Conservation (phyloP, 306 rosid species). For the Vigna unguiculata region DNA sequence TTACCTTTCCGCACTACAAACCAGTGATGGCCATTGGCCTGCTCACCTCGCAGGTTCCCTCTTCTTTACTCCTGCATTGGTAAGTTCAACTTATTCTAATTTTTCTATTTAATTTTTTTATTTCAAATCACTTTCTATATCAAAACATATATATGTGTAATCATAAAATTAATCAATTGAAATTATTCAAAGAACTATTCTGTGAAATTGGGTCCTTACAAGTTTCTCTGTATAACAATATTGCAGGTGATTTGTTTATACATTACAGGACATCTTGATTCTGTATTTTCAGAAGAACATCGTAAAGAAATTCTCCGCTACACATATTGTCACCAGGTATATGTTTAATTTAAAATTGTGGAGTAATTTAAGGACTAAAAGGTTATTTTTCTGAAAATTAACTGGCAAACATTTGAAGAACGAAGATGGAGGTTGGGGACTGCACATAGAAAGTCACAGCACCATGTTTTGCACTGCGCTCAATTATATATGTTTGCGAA, state of each 20-base stretch:
- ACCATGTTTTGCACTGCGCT: background rate
- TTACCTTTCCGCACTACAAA: background rate
- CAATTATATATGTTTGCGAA: background rate
- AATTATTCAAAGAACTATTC: no score
- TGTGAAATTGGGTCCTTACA: no score
- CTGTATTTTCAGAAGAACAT: background rate
- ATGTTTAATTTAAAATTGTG: no score
- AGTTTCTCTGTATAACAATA: no score
- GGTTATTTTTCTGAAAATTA: background rate
- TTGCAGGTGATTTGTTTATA: background rate
- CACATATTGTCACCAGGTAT: background rate
- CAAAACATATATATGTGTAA: no score
- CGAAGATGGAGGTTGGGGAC: conserved; percentile 57
- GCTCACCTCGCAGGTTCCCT: background rate
- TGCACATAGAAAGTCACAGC: background rate
- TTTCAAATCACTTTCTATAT: no score
- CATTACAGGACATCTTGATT: background rate
- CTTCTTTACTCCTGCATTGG: background rate
- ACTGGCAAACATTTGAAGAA: conserved; percentile 42
- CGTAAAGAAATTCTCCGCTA: background rate
- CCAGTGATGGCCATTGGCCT: background rate
- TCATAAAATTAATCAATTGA: no score
- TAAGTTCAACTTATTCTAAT: background rate
- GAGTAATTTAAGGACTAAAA: no score
- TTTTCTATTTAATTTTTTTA: no score